A percentile compares a stretch with the other conserved stretches of the same genome.
phyloP scores from a whole-genome alignment of 2,329 filamentous ascomycete genomes.

The Hypoxylon sp. region DNA sequence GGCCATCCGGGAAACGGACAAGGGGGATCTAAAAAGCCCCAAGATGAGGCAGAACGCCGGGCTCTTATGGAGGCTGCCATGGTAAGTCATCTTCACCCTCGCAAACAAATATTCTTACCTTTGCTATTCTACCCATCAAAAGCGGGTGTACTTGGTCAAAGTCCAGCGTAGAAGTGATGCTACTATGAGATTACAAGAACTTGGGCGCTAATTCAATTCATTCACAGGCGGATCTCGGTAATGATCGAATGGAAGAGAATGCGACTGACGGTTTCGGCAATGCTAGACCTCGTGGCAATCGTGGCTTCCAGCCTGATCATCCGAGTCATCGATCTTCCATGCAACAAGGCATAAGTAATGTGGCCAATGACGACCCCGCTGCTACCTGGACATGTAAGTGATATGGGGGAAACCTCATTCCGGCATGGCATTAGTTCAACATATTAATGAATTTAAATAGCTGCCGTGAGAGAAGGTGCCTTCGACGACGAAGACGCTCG shows the following conservation, averaged over 20 bases:
- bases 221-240: slow-evolving; percentile 37
- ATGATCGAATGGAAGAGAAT: slow-evolving; percentile 35
- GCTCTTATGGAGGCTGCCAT: slow-evolving; percentile 11
- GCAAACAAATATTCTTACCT: too few relatives aligned
- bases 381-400: slow-evolving; percentile 31
- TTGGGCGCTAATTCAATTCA: neutral
- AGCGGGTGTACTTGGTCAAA: neutral
- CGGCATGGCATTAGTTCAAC: too few relatives aligned
- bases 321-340: neutral
- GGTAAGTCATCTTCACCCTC: slow-evolving; percentile 16
- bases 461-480: slow-evolving; percentile 18
- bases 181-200: neutral
- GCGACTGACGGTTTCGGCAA: slow-evolving; percentile 7
- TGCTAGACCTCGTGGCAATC: neutral
- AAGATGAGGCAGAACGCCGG: too few relatives aligned
- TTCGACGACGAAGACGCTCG: slow-evolving; percentile 38
- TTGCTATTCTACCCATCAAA: neutral
- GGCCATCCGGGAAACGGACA: too few relatives aligned
- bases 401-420: neutral
- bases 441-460: slow-evolving; percentile 25
- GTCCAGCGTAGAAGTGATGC: too few relatives aligned
- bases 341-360: too few relatives aligned
- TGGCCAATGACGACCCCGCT: neutral
- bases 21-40: neutral
- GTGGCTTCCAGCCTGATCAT: neutral